Evolutionary conservation across 345 rosid genomes (phyloP).

Genomic region (Acer negundo): DNA sequence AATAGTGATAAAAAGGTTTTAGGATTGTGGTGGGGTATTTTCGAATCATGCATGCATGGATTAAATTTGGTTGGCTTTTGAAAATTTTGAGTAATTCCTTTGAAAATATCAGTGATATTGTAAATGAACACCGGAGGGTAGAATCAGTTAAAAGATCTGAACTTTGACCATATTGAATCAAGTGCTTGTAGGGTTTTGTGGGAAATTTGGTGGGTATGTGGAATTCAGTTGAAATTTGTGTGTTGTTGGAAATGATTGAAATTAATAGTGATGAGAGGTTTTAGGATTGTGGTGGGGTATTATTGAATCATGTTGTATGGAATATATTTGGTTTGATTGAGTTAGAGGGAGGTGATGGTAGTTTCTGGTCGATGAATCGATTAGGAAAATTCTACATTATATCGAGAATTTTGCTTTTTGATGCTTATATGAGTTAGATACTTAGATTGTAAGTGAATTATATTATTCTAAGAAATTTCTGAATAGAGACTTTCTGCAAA

Average conservation of each 20-base stretch:
- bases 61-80: too few relatives aligned
- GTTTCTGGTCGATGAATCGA: background rate
- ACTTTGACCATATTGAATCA: too few relatives aligned
- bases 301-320: background rate
- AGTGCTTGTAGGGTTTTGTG: conserved; percentile 11
- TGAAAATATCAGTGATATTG: too few relatives aligned
- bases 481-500: background rate
- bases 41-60: background rate
- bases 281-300: background rate
- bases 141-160: too few relatives aligned
- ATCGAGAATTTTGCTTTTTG: background rate
- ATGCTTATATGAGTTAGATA: background rate
- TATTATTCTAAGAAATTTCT: background rate
- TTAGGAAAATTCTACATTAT: background rate
- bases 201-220: background rate
- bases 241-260: background rate
- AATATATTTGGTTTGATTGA: background rate
- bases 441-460: background rate
- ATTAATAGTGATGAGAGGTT: background rate
- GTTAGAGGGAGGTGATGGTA: background rate
- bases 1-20: background rate
- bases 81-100: too few relatives aligned
- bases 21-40: background rate
- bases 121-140: too few relatives aligned
- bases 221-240: background rate